phyloP scores from a whole-genome alignment of 2,329 filamentous ascomycete genomes.

The Falciphora oryzae region DNA sequence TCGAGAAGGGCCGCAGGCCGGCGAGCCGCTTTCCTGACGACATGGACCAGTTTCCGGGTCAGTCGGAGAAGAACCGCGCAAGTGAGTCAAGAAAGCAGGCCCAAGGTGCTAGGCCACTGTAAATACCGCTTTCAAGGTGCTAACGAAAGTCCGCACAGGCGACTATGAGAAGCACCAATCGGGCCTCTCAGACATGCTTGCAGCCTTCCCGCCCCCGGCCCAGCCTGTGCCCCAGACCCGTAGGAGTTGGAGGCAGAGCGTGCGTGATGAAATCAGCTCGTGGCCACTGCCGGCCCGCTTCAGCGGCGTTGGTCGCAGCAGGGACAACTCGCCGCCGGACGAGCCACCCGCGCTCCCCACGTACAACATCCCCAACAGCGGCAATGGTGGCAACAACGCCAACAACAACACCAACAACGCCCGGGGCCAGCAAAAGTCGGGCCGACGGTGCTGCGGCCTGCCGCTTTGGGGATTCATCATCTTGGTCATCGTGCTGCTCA shows the following conservation, averaged over 20 bases:
- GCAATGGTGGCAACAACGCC: constrained; percentile 7
- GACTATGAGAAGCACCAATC: constrained; percentile 42
- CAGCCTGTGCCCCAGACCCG: constrained; percentile 31
- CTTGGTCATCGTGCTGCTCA: constrained; percentile 56
- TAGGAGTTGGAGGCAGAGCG: constrained; percentile 37
- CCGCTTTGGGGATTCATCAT: constrained; percentile 73
- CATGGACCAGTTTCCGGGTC: background rate
- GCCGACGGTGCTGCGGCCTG: constrained; percentile 75
- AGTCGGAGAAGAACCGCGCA: background rate
- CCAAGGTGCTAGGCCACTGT: too few relatives aligned
- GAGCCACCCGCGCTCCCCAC: constrained; percentile 1
- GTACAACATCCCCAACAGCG: constrained; percentile 18
- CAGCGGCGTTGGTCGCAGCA: constrained; percentile 14
- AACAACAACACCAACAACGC: constrained; percentile 10
- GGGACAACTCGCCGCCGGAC: constrained; percentile 3
- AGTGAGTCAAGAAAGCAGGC: too few relatives aligned
- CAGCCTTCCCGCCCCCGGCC: constrained; percentile 58
- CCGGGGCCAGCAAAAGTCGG: constrained; percentile 19
- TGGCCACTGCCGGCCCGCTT: constrained; percentile 40
- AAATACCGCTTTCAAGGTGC: too few relatives aligned
- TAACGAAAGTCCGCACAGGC: constrained; percentile 11
- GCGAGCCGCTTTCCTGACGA: constrained; percentile 42
- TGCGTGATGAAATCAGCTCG: constrained; percentile 40
- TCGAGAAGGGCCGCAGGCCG: constrained; percentile 71
- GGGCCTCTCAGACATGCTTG: constrained; percentile 58